Conservation (phyloP, 495 filamentous ascomycete species). For the Aspergillus sparsus region DNA sequence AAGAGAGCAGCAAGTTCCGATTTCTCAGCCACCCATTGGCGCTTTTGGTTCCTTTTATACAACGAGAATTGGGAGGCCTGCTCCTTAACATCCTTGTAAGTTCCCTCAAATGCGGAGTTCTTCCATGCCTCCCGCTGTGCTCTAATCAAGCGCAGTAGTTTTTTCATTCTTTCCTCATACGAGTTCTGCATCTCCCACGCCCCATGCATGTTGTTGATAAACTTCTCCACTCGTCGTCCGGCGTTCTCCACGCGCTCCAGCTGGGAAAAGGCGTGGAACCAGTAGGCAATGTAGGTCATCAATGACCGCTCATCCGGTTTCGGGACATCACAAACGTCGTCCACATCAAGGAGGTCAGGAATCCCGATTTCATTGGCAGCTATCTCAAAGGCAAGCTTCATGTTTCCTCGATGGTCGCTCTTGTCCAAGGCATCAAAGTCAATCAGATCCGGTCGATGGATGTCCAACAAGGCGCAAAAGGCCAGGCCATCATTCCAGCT, state of each 20-base stretch:
- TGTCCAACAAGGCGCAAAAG: constrained; percentile 94
- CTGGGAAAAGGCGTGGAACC: constrained; percentile 99
- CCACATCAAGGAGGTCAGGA: constrained; percentile 90
- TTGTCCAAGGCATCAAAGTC: constrained; percentile 95
- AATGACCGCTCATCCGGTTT: constrained; percentile 93
- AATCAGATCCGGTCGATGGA: constrained; percentile 94
- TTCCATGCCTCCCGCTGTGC: constrained; percentile 75
- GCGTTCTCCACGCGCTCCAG: constrained; percentile 98
- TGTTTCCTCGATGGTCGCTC: constrained; percentile 91
- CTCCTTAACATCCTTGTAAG: constrained; percentile 88
- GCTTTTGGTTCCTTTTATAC: constrained; percentile 87
- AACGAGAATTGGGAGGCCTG: constrained; percentile 77
- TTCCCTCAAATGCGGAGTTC: constrained; percentile 79
- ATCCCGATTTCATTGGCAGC: constrained; percentile 96
- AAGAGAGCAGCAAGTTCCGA: constrained; percentile 88
- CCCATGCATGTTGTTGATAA: constrained; percentile 98
- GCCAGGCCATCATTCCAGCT: constrained; percentile 98
- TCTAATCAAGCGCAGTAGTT: constrained; percentile 71
- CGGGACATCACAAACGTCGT: constrained; percentile 95
- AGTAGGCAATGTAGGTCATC: constrained; percentile 99
- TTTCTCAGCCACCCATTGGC: constrained; percentile 96
- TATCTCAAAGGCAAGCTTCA: constrained; percentile 96
- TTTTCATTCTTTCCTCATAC: constrained; percentile 86
- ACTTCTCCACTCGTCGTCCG: constrained; percentile 94
- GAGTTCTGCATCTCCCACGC: constrained; percentile 99